Percentiles rank a stretch among this genome's conserved stretches.
Evolutionary conservation across 2,329 filamentous ascomycete species (phyloP).

Genomic region (Hirsutella rhossiliensis): DNA sequence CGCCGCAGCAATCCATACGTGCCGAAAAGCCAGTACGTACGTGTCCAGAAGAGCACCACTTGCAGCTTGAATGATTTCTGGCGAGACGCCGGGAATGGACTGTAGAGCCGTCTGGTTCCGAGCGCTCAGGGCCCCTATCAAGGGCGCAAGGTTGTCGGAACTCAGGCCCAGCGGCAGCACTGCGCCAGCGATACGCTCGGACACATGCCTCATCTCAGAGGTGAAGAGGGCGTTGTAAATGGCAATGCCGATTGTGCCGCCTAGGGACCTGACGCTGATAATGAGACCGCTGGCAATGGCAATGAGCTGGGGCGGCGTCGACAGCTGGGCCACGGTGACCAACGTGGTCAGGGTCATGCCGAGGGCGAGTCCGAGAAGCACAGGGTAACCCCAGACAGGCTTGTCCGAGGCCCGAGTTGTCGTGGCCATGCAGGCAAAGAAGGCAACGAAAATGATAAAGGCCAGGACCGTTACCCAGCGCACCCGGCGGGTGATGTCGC

Average conservation of each 20-base stretch:
- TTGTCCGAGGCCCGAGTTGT: constrained; percentile 7
- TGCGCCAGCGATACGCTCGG: constrained; percentile 18
- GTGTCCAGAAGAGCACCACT: constrained; percentile 12
- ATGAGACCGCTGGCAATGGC: constrained; percentile 24
- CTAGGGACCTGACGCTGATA: constrained; percentile 20
- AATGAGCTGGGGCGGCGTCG: constrained; percentile 20
- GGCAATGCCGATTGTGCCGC: constrained; percentile 16
- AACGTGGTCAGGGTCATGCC: constrained; percentile 22
- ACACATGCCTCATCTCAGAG: constrained; percentile 12
- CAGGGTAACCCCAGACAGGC: constrained; percentile 22
- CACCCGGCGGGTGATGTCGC: constrained; percentile 13
- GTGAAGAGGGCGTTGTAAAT: constrained; percentile 22
- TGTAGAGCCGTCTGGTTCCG: constrained; percentile 13
- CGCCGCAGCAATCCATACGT: constrained; percentile 19
- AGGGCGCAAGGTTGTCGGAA: constrained; percentile 7
- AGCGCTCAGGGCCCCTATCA: constrained; percentile 14
- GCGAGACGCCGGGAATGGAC: constrained; percentile 11
- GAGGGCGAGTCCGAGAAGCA: constrained; percentile 20
- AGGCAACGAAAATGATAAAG: constrained; percentile 16
- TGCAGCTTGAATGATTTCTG: constrained; percentile 14
- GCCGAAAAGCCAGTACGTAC: constrained; percentile 15
- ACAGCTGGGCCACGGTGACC: constrained; percentile 23
- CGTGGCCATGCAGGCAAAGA: constrained; percentile 23
- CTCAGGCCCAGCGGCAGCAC: constrained; percentile 17
- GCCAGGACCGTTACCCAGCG: constrained; percentile 12